Evolutionary conservation across 2,329 filamentous ascomycete genomes (phyloP).

Genomic region (Sclerotiophoma versabilis): DNA sequence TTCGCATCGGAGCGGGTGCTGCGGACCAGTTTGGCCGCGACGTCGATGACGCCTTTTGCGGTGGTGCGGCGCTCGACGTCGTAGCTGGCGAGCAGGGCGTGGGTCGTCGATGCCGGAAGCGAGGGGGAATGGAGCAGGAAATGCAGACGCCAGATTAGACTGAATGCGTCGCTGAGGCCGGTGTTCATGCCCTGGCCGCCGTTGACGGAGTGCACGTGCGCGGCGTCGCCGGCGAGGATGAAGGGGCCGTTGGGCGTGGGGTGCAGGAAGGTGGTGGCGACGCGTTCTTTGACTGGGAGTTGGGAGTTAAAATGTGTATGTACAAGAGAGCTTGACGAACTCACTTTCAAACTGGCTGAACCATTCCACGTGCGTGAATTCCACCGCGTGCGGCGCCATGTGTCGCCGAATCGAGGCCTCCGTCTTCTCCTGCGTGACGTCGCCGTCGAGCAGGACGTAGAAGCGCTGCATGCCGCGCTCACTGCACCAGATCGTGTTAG

Average conservation of each 20-base stretch:
- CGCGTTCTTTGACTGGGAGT: conserved; percentile 26
- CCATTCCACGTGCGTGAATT: conserved; percentile 58
- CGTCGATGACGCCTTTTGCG: conserved; percentile 56
- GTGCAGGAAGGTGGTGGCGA: conserved; percentile 23
- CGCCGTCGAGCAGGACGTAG: conserved; percentile 57
- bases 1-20: conserved; percentile 55
- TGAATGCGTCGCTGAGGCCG: conserved; percentile 27
- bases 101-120: neutral
- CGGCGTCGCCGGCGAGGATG: conserved; percentile 29
- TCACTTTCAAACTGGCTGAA: conserved; percentile 59
- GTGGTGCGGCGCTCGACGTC: conserved; percentile 55
- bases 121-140: conserved; percentile 3
- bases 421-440: conserved; percentile 52
- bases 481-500: neutral
- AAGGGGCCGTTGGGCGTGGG: conserved; percentile 20
- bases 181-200: conserved; percentile 35
- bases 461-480: conserved; percentile 58
- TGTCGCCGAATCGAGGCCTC: conserved; percentile 55
- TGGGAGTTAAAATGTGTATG: neutral
- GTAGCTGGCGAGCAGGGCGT: conserved; percentile 50
- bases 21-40: conserved; percentile 56
- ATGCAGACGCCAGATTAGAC: conserved; percentile 25
- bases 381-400: conserved; percentile 53
- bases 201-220: conserved; percentile 32
- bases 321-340: conserved; percentile 3